These are phyloP conservation scores for Fusarium palustre DNA, from an alignment of 2,329 filamentous ascomycete species.

Conservation along the genomic window DNA sequence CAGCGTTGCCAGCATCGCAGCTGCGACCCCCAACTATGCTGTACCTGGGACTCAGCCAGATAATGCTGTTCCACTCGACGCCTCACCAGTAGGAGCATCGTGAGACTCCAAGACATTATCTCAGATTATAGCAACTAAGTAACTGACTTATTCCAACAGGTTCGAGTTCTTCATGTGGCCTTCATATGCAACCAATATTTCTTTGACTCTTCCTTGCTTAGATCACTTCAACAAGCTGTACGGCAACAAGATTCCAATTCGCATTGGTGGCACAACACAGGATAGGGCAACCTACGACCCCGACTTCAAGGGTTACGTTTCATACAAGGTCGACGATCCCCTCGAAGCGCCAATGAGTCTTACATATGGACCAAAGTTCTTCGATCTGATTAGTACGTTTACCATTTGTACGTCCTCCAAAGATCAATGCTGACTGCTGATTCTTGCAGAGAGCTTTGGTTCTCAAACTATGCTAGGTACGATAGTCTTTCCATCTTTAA, in stretches of 20 bases:
- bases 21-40: too few species aligned
- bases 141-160: not conserved
- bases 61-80: too few species aligned
- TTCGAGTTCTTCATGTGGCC: conserved; percentile 9
- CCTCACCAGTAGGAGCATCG: not conserved
- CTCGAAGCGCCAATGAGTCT: not conserved
- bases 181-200: not conserved
- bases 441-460: not conserved
- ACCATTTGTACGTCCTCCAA: too few species aligned
- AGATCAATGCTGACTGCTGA: too few species aligned
- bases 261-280: not conserved
- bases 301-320: not conserved
- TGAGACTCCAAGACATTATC: not conserved
- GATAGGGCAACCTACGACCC: not conserved
- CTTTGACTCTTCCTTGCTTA: not conserved
- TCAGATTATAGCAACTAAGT: too few species aligned
- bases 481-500: too few species aligned
- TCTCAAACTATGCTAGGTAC: not conserved
- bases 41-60: too few species aligned
- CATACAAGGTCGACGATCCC: not conserved
- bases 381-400: not conserved
- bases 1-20: too few species aligned
- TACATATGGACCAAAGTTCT: not conserved
- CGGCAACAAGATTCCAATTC: not conserved
- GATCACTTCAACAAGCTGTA: not conserved